Evolutionary conservation across 257 asterid species (phyloP), one percentile per base, ranked within the genome.

Genomic region (Gentiana straminea): DNA sequence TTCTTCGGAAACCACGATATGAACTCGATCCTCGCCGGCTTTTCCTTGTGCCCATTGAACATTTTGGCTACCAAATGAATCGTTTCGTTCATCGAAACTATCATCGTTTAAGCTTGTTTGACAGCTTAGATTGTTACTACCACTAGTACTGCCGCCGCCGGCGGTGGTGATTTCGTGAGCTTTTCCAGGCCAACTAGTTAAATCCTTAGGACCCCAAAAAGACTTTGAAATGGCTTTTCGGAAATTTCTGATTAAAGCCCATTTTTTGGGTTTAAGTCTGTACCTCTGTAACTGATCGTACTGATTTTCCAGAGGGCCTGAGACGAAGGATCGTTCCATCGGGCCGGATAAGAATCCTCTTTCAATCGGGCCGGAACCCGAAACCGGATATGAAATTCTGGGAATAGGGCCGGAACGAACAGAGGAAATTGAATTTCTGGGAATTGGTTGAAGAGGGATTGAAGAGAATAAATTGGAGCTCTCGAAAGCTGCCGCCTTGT

Each of bases 1-100:
- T 58, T 87, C 98, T 41, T 85, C 95, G 3, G 97, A 88, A 11
- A 92, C 70, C 52, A 85, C 97, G 1, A 92, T 59, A 62, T 88
- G 98, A 7, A 92, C 93, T 57, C 98, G 62, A 69, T 88, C 97
- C 52, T 92, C 97, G 33, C 98, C 98, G 1, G 98, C 97, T 60
- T 92, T 92, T 4, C 98, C 97, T 66, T 88, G 97, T 1, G 98
- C 98, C 98, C 98, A 92, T 72, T 88, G 98, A 55, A 87, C 83
- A 59, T 82, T 91, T 62, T 77, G 89, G 48, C 91, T 81, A 8
- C 82, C 78, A 59, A 83, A 85, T 1, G 95, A 79, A 5, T 82
- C 94, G 12, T 73, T 69, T 7, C 80, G 66, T 7, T 50, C 79
- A 33, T 70, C 86, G 36, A 75, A 86, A 36, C 83, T 92, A 36